These are phyloP conservation scores for Phytophthora cryptogea DNA, from an alignment of 352 stramenopile genomes.

Conservation along the genomic window DNA sequence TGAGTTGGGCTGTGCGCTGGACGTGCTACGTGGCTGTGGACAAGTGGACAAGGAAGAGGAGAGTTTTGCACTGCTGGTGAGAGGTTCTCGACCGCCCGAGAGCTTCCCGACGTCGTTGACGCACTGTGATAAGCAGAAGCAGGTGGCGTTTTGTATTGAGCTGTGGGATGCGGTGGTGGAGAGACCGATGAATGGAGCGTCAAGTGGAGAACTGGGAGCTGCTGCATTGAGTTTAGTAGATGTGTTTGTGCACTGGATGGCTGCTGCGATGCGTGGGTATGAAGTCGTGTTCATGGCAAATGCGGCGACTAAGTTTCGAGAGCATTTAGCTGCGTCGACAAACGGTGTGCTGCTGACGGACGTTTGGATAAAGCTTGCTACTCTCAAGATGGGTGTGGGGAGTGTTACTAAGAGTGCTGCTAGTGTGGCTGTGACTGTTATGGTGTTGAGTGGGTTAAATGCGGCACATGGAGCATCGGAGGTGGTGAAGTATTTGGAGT, in stretches of 20 bases:
- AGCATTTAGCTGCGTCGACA: constrained; percentile 13
- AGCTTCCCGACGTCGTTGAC: constrained; percentile 18
- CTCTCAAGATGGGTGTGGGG: constrained; percentile 2
- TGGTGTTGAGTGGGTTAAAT: constrained; percentile 34
- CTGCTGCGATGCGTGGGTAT: constrained; percentile 36
- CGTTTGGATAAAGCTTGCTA: constrained; percentile 21
- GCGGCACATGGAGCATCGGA: constrained; percentile 1
- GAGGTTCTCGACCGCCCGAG: constrained; percentile 3
- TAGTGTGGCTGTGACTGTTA: constrained; percentile 21
- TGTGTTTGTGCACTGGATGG: constrained; percentile 38
- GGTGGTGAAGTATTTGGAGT: constrained; percentile 21
- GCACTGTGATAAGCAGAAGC: constrained; percentile 29
- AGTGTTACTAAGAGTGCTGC: constrained; percentile 7
- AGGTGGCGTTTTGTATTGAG: constrained; percentile 24
- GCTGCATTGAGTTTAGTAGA: constrained; percentile 19
- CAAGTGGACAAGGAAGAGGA: background rate
- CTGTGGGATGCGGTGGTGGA: constrained; percentile 33
- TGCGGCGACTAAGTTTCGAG: constrained; percentile 24
- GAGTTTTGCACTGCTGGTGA: constrained; percentile 8
- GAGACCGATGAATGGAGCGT: constrained; percentile 21
- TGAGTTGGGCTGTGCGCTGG: constrained; percentile 32
- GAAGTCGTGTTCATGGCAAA: constrained; percentile 41
- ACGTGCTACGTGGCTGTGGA: constrained; percentile 19
- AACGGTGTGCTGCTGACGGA: constrained; percentile 13
- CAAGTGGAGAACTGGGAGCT: background rate